Conservation (phyloP, 2,329 filamentous ascomycete species). For the Exophiala phaeomuriformis region DNA sequence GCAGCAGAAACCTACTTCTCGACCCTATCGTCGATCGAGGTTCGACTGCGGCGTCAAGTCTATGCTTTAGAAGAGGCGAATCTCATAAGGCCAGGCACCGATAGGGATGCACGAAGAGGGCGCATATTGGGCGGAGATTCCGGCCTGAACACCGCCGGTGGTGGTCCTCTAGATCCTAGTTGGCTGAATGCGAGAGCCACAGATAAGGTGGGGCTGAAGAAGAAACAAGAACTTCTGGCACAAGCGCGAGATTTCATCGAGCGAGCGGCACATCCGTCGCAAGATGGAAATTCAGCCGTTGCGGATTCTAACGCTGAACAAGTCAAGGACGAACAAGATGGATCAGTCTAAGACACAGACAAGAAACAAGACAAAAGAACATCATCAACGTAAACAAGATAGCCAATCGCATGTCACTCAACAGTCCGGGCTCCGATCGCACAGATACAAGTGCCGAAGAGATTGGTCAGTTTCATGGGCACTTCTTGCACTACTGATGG, state of each 20-base stretch:
- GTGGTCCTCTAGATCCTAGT: conserved; percentile 64
- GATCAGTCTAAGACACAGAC: not conserved
- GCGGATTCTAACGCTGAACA: not conserved
- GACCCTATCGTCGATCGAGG: conserved; percentile 66
- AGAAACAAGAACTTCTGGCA: conserved; percentile 73
- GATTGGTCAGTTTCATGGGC: too few species aligned
- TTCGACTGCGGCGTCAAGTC: conserved; percentile 66
- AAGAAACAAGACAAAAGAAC: not conserved
- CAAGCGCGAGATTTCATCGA: conserved; percentile 52
- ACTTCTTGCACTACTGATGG: too few species aligned
- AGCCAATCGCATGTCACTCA: too few species aligned
- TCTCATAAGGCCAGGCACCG: conserved; percentile 50
- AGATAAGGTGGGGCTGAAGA: conserved; percentile 71
- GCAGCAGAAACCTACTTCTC: conserved; percentile 57
- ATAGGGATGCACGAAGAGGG: conserved; percentile 23
- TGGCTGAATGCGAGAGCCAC: conserved; percentile 76
- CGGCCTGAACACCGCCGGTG: conserved; percentile 39
- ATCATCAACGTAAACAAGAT: too few species aligned
- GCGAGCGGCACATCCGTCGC: conserved; percentile 1
- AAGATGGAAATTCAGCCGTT: not conserved
- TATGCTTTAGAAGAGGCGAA: conserved; percentile 74
- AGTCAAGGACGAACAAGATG: not conserved
- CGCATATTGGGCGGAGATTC: conserved; percentile 24
- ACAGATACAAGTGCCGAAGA: too few species aligned
- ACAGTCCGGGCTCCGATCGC: too few species aligned